A percentile compares a stretch with the other conserved stretches of the same genome.
phyloP scores from a whole-genome alignment of 805 yeast genomes.

The Candida broadrunensis region DNA sequence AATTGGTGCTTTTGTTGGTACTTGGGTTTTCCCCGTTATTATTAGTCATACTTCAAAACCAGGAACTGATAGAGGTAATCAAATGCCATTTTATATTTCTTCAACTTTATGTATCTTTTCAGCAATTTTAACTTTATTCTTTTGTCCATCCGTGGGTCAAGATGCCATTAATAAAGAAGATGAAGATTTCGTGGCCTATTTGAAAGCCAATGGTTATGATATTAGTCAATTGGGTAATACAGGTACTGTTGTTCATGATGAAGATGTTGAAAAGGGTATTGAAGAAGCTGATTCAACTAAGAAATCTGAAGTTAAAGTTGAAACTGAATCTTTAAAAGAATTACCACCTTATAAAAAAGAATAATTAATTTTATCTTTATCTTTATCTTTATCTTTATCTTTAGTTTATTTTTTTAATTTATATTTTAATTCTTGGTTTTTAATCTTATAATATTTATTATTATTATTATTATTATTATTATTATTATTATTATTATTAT shows the following conservation, averaged over 20 bases:
- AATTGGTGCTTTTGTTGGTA: conserved; percentile 89
- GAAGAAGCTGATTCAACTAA: background rate
- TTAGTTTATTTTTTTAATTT: too few relatives aligned
- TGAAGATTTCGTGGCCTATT: conserved; percentile 61
- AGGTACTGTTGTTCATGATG: conserved; percentile 10
- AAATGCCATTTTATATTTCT: conserved; percentile 80
- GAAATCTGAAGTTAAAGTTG: background rate
- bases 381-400: too few relatives aligned
- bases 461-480: too few relatives aligned
- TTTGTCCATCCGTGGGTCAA: conserved; percentile 80
- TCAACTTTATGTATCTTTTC: conserved; percentile 73
- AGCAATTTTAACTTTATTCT: conserved; percentile 65
- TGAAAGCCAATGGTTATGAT: conserved; percentile 69
- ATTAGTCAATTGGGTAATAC: conserved; percentile 53
- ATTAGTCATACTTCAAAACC: conserved; percentile 56
- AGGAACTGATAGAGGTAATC: conserved; percentile 48
- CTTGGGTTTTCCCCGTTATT: conserved; percentile 83
- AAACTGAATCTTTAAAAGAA: background rate
- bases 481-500: too few relatives aligned
- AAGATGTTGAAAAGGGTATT: conserved; percentile 2
- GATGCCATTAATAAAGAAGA: conserved; percentile 81
- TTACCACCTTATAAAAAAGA: too few relatives aligned
- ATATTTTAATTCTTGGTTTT: too few relatives aligned
- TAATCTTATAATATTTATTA: too few relatives aligned
- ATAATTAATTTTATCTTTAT: too few relatives aligned